Base-by-base conservation (phyloP, 768 basidiomycete species). In the Tephrocybe rancida region DNA sequence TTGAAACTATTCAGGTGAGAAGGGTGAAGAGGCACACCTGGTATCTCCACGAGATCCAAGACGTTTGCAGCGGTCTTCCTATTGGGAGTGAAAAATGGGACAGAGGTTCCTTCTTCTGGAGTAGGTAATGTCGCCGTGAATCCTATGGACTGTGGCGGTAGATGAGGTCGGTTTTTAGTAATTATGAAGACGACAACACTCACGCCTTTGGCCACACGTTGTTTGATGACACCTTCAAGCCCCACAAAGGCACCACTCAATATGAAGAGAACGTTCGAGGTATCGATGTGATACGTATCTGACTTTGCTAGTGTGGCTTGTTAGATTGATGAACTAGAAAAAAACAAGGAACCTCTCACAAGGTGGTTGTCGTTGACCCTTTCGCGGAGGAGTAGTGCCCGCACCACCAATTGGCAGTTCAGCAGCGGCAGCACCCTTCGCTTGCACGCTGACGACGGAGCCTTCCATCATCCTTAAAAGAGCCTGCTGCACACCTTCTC, bases 401-500 rank as follows among this genome's bases (percentile, higher is more conserved):
- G 70, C 73, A 11, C 69, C 60, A 39, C 75, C 71, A 29, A 50
- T 32, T 19, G 80, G 76, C 13, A 78, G 65, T 21, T 86, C 84
- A 27, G 67, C 62, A 25, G 78, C 63, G 11, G 74, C 72, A 18
- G 77, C 68, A 16, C 81, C 84, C 67, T 89, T 92, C 0, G 87
- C 84, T 61, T 90, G 90, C 1, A 96, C 79, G n/a, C 85, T 86
- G 34, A 96, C 80, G 6, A 87, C 73, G 0, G 92, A 87, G 13
- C 95, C 95, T 75, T 98, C 96, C 80, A 98, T 88, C 85, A 98
- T 91, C 48, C 95, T 82, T 4, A 97, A 73, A 16, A 97, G 78
- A 18, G 92, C 87, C 69, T 98, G 95, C 64, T 98, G 95, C 5
- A 98, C 95, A 29, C 95, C 95, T 77, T 97, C 95, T 9, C 95